Conservation (phyloP, 2,329 filamentous ascomycete genomes). For the Aschersonia sp. region DNA sequence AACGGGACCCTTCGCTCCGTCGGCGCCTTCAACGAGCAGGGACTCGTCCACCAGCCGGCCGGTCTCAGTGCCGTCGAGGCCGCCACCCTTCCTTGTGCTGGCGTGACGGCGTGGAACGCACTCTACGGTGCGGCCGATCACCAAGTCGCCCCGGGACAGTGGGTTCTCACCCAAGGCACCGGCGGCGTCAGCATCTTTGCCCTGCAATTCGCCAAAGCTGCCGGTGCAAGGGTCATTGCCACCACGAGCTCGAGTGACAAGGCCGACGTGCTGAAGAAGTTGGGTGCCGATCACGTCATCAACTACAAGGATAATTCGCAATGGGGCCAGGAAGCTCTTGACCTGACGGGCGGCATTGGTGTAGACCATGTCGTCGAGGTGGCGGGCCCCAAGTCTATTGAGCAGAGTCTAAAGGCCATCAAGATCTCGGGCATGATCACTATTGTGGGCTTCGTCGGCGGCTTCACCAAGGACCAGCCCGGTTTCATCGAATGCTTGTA, state of each 20-base stretch:
- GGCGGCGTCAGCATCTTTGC: constrained; percentile 55
- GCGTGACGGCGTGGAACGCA: constrained; percentile 51
- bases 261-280: constrained; percentile 24
- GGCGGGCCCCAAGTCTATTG: constrained; percentile 26
- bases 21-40: constrained; percentile 52
- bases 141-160: constrained; percentile 35
- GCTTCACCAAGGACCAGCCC: constrained; percentile 11
- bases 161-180: constrained; percentile 55
- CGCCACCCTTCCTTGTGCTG: constrained; percentile 45
- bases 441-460: constrained; percentile 23
- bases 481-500: constrained; percentile 19
- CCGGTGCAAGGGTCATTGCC: constrained; percentile 32
- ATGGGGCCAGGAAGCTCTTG: constrained; percentile 30
- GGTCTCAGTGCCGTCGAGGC: constrained; percentile 39
- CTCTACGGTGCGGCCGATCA: constrained; percentile 39
- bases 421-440: constrained; percentile 30
- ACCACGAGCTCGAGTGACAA: constrained; percentile 32
- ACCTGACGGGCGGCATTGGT: constrained; percentile 26
- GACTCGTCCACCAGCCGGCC: constrained; percentile 48
- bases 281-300: constrained; percentile 34
- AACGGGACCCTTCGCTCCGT: constrained; percentile 57
- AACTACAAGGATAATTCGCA: constrained; percentile 31
- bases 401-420: constrained; percentile 29
- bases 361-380: constrained; percentile 35
- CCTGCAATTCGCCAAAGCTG: constrained; percentile 40